Evolutionary conservation across 139 green algal genomes (phyloP).

Genomic region (Eudorina sp.): DNA sequence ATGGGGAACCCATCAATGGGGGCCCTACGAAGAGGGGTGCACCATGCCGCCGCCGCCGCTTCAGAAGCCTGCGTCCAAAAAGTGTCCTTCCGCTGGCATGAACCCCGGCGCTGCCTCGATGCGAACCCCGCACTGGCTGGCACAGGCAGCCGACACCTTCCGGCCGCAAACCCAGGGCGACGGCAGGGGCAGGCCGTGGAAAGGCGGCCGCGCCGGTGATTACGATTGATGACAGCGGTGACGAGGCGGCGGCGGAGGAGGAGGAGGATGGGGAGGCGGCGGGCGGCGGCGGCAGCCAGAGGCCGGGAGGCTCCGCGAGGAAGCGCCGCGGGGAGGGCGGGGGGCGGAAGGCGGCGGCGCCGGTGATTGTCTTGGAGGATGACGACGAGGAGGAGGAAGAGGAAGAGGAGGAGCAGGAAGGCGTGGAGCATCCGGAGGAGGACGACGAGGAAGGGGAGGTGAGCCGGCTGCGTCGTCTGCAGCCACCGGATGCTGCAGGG

Average conservation of each 20-base stretch:
- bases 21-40: neutral
- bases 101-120: neutral
- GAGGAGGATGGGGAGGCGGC: neutral
- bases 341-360: neutral
- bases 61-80: no score
- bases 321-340: neutral
- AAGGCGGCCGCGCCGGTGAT: neutral
- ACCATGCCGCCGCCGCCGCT: no score
- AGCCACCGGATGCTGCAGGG: no score
- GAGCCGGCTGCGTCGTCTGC: no score
- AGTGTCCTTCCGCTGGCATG: no score
- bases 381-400: neutral
- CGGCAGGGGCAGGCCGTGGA: neutral
- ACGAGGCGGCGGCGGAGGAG: neutral
- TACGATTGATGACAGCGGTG: slow-evolving; percentile 9
- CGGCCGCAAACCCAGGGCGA: no score
- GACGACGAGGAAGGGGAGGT: neutral
- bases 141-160: neutral
- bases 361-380: slow-evolving; percentile 4
- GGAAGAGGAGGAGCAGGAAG: neutral
- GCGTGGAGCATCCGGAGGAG: neutral
- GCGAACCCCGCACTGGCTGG: neutral
- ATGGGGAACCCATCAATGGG: neutral
- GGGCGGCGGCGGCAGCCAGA: neutral
- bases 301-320: neutral